These are phyloP conservation scores for Schizopora paradoxa DNA, from an alignment of 1,284 basidiomycete species.

Conservation along the genomic window DNA sequence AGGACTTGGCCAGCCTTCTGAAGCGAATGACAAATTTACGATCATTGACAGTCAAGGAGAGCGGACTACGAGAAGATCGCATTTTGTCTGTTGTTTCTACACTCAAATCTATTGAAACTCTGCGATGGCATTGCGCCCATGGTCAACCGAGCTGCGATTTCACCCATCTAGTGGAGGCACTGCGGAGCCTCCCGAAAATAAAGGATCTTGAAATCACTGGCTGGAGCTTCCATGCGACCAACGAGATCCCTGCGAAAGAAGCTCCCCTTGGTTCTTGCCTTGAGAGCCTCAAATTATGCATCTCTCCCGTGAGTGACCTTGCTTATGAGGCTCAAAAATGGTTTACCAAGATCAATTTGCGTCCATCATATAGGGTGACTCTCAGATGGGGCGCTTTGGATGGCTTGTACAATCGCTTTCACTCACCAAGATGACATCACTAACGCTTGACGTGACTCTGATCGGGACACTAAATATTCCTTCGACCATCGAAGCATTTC, in stretches of 20 bases:
- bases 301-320: too few species aligned
- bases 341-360: too few species aligned
- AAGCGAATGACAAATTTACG: constrained; percentile 8
- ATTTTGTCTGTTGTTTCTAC: constrained; percentile 8
- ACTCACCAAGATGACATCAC: constrained; percentile 3
- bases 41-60: constrained; percentile 13
- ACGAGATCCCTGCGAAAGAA: constrained; percentile 3
- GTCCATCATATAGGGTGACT: too few species aligned
- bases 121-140: constrained; percentile 15
- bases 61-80: constrained; percentile 11
- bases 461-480: constrained; percentile 13
- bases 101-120: constrained; percentile 8
- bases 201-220: constrained; percentile 11
- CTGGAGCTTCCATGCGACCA: constrained; percentile 15
- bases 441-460: constrained; percentile 14
- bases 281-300: too few species aligned
- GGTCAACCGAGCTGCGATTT: constrained; percentile 15
- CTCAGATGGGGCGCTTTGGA: constrained; percentile 12
- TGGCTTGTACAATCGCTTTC: constrained; percentile 15
- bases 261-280: too few species aligned
- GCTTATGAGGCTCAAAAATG: too few species aligned
- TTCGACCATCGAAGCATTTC: constrained; percentile 7
- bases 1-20: constrained; percentile 10
- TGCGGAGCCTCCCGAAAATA: constrained; percentile 7
- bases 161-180: constrained; percentile 8